phyloP scores from a whole-genome alignment of 345 rosid genomes.

The Eucalyptus shirleyi region DNA sequence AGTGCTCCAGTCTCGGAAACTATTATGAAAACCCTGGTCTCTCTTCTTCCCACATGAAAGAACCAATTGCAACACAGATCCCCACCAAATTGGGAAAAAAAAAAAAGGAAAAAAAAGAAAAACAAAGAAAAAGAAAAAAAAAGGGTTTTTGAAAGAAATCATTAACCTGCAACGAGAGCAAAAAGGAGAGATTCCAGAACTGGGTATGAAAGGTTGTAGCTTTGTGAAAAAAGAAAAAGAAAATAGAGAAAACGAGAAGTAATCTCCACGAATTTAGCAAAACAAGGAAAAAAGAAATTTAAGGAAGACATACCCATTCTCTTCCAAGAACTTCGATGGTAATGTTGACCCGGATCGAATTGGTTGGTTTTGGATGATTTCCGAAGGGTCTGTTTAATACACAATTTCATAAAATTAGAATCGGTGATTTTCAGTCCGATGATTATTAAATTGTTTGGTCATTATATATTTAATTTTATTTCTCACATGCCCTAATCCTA shows the following conservation, averaged over 20 bases:
- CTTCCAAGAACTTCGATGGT: accelerated
- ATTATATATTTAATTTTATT: no score
- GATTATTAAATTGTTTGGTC: no score
- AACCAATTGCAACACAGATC: neutral
- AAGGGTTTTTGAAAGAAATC: neutral
- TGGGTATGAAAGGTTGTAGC: neutral
- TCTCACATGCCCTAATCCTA: no score
- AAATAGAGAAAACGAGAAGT: neutral
- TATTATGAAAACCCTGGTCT: neutral
- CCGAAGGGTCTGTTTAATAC: accelerated
- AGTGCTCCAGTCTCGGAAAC: neutral
- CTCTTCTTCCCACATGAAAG: neutral
- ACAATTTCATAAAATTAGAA: accelerated
- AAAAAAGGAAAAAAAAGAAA: no score
- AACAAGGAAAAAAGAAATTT: accelerated
- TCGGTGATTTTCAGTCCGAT: accelerated
- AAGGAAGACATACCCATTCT: accelerated
- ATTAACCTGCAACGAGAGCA: neutral
- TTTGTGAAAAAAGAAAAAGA: accelerated
- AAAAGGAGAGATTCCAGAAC: neutral
- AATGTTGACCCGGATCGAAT: accelerated
- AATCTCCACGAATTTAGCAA: neutral
- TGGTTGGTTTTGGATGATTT: no score
- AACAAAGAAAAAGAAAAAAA: accelerated
- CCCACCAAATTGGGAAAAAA: neutral